Percentiles rank a stretch among this genome's conserved stretches.
These are phyloP conservation scores for Amoeboaphelidium occidentale DNA, from an alignment of 371 early-diverging fungal species.

Conservation along the genomic window DNA sequence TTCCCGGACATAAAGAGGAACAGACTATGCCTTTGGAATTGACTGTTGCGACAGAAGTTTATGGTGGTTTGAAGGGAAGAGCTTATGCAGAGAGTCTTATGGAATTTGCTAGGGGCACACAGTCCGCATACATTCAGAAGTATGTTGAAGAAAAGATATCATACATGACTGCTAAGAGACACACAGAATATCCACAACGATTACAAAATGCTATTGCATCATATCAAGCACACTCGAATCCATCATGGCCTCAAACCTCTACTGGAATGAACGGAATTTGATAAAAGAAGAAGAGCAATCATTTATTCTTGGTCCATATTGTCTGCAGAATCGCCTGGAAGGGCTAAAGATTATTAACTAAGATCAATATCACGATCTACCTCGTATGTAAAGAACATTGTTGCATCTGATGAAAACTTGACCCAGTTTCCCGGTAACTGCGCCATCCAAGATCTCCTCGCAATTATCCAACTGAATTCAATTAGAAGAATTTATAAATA, in stretches of 20 bases:
- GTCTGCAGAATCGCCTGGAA: neutral
- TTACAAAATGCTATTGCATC: too few species aligned
- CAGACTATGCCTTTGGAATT: too few species aligned
- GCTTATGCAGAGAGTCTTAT: too few species aligned
- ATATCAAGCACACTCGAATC: neutral
- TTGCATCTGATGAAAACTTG: constrained; percentile 85
- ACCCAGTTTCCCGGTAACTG: constrained; percentile 58
- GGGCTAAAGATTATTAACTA: neutral
- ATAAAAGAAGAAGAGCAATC: neutral
- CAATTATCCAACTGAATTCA: constrained; percentile 2
- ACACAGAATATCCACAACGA: too few species aligned
- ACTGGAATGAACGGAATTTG: neutral
- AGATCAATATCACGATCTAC: constrained; percentile 3
- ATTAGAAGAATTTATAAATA: neutral
- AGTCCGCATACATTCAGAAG: too few species aligned
- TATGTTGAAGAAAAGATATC: too few species aligned
- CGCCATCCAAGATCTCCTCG: constrained; percentile 34
- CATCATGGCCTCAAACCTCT: neutral
- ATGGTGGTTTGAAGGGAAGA: too few species aligned
- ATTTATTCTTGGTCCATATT: neutral
- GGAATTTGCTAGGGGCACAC: too few species aligned
- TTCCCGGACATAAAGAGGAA: too few species aligned
- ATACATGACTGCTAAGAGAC: too few species aligned
- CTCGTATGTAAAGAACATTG: constrained; percentile 61
- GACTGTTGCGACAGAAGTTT: too few species aligned